These are phyloP conservation scores for Ichthyophthirius multifiliis DNA, from an alignment of 169 alveolate species.

Conservation along the genomic window DNA sequence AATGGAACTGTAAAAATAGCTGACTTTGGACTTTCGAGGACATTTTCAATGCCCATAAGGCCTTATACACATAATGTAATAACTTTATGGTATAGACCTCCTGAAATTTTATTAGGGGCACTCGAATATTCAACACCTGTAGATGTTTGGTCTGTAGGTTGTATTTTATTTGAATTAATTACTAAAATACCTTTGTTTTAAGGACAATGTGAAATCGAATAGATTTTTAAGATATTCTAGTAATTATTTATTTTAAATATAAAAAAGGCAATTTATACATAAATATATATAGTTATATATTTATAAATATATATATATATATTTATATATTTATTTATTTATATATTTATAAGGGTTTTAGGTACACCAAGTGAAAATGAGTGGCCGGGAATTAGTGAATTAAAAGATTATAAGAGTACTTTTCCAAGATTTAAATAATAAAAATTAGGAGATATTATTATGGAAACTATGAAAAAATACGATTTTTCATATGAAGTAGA, in stretches of 20 bases:
- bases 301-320: neutral
- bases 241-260: neutral
- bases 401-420: constrained; percentile 22
- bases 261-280: neutral
- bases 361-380: constrained; percentile 87
- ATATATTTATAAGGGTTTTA: constrained; percentile 30
- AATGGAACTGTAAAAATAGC: constrained; percentile 60
- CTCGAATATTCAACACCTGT: constrained; percentile 93
- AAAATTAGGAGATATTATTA: neutral
- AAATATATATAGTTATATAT: neutral
- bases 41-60: constrained; percentile 83
- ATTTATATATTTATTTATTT: neutral
- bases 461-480: neutral
- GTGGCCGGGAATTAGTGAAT: constrained; percentile 74
- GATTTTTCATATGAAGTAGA: constrained; percentile 14
- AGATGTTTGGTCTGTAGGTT: constrained; percentile 97
- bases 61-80: constrained; percentile 95
- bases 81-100: constrained; percentile 98
- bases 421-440: constrained; percentile 33
- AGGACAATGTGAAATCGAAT: constrained; percentile 87
- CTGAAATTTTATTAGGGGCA: constrained; percentile 96
- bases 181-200: constrained; percentile 81
- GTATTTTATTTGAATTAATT: constrained; percentile 87
- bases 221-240: constrained; percentile 83
- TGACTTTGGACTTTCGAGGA: constrained; percentile 69